phyloP scores from a whole-genome alignment of 208 protist species.

The Giardia duodenalis region DNA sequence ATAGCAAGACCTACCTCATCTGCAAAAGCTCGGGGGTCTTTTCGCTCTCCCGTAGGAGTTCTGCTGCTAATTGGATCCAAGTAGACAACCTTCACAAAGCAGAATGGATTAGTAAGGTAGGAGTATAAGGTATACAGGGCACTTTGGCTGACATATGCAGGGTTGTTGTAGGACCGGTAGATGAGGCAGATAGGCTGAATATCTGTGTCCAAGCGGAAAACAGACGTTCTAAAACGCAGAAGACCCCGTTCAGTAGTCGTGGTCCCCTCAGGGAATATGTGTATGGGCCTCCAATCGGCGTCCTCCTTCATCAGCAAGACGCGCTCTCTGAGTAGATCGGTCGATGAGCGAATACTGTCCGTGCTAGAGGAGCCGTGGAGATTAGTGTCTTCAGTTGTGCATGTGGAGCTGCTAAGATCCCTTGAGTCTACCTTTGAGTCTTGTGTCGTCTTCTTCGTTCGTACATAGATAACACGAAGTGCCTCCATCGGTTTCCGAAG shows the following conservation, averaged over 20 bases:
- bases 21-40: neutral
- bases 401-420: too few relatives aligned
- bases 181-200: conserved; percentile 53
- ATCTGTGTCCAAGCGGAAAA: conserved; percentile 46
- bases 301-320: too few relatives aligned
- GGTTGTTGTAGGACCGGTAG: conserved; percentile 31
- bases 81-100: neutral
- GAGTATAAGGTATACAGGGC: neutral
- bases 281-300: conserved; percentile 38
- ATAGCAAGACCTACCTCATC: neutral
- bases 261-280: conserved; percentile 55
- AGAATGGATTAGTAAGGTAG: neutral
- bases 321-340: too few relatives aligned
- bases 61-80: neutral
- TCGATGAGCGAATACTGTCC: too few relatives aligned
- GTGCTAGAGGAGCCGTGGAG: too few relatives aligned
- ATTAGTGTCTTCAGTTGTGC: too few relatives aligned
- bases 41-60: neutral
- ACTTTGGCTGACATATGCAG: neutral
- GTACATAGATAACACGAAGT: neutral
- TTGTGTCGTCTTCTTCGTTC: too few relatives aligned
- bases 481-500: neutral
- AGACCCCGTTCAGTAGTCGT: conserved; percentile 49
- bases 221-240: conserved; percentile 50
- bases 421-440: too few relatives aligned